Conservation (phyloP, 768 basidiomycete species). For the Kondoa subrosea region DNA sequence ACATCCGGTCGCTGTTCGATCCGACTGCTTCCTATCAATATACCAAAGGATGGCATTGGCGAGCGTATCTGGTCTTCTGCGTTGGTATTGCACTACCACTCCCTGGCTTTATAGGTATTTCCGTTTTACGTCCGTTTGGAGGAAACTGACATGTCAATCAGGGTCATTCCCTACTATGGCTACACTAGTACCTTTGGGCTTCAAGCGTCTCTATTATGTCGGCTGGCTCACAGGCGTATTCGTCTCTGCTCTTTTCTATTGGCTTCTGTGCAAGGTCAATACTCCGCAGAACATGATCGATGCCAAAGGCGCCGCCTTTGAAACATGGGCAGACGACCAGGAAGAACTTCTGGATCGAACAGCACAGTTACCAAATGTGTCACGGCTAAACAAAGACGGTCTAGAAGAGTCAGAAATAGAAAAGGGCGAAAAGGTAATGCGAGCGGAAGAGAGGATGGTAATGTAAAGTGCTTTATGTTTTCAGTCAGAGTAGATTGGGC, state of each 20-base stretch:
- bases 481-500: no score
- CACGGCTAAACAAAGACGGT: background rate
- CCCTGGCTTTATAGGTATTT: slow-evolving; percentile 18
- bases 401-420: background rate
- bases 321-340: slow-evolving; percentile 19
- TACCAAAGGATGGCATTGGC: slow-evolving; percentile 13
- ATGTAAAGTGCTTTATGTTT: no score
- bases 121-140: background rate
- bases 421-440: background rate
- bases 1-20: slow-evolving; percentile 14
- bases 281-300: slow-evolving; percentile 3
- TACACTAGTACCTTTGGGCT: background rate
- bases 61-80: slow-evolving; percentile 12
- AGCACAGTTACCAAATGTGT: background rate
- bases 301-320: slow-evolving; percentile 17
- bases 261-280: background rate
- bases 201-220: background rate
- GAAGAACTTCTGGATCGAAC: slow-evolving; percentile 13
- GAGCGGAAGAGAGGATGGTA: background rate
- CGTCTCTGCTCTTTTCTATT: background rate
- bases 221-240: background rate
- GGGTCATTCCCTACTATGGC: background rate
- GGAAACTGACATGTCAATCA: background rate
- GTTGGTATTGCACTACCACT: slow-evolving; percentile 11
- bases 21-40: slow-evolving; percentile 9